Evolutionary conservation across 2,329 filamentous ascomycete species (phyloP), one percentile per base, ranked within the genome.

Genomic region (Calonectria honghensis): DNA sequence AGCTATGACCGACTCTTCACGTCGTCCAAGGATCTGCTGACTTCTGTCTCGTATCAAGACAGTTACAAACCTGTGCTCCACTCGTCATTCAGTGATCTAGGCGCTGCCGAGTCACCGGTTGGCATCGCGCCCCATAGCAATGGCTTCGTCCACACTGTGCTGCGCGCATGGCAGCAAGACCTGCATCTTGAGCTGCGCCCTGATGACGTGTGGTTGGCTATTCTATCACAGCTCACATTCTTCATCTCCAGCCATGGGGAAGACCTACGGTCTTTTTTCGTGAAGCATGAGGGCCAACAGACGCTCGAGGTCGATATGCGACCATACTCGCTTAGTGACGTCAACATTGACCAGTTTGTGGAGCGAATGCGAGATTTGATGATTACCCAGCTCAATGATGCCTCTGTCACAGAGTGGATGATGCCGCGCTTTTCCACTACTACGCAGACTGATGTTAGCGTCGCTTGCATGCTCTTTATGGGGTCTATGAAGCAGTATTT

Each of bases 171-270:
- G 31, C 68, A 71, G 57, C 75, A 79, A 29, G 73, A 79, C 61
- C 72, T 73, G n/a, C 76, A 78, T 48, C 77, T 78, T 4, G 68
- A 71, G 37, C 69, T 79, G 29, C 78, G 75, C 7, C 75, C 74
- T 7, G 76, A 78, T 27, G 68, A 76, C 41, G 68, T 72, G 1
- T 74, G 63, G 72, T 63, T 74, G 24, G 68, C 68, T 20, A 66
- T 72, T 18, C 20, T 71, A 14, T 57, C 54, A 10, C 68, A 78
- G 24, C 63, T 78, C 24, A 77, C 73, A 73, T 76, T 77, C 64
- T 77, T 75, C 61, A 52, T 74, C 32, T 74, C 74, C 32, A 73
- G 61, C 27, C 70, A 74, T 35, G 63, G 75, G 14, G 76, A 77
- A 37, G 64, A 73, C 29, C 24, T 77, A 32, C 68, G 73, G 11